phyloP scores from a whole-genome alignment of 1,139 yeast genomes.

The Magnusiomyces suaveolens region DNA sequence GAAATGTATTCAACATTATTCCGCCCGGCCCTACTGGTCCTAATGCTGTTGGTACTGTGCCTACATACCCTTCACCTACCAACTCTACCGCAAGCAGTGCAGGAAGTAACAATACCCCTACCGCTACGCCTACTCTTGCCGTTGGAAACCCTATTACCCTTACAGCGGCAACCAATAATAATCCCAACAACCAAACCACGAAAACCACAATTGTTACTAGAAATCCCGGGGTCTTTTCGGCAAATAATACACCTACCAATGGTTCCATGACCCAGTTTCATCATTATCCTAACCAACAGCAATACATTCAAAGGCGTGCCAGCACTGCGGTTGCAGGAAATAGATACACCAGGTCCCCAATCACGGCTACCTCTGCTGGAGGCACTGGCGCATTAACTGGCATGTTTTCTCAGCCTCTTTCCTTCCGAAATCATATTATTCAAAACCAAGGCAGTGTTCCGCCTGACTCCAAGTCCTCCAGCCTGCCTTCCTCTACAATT shows the following conservation, averaged over 20 bases:
- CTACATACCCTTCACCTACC: conserved; percentile 1
- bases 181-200: not conserved
- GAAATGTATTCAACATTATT: not conserved
- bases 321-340: not conserved
- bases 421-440: conserved; percentile 4
- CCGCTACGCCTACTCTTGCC: conserved; percentile 1
- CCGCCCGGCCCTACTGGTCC: not conserved
- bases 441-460: no score
- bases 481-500: not conserved
- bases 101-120: not conserved
- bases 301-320: not conserved
- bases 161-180: no score
- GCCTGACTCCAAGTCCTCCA: no score
- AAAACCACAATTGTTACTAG: not conserved
- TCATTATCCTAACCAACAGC: not conserved
- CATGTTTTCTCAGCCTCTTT: not conserved
- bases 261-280: not conserved
- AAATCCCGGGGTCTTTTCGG: not conserved
- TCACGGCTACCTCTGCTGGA: not conserved
- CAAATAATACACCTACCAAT: not conserved
- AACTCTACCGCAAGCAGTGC: not conserved
- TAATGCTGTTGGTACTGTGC: conserved; percentile 2
- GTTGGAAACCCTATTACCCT: no score
- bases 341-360: conserved; percentile 5
- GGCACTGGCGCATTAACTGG: conserved; percentile 1